These are phyloP conservation scores for Magnusiomyces ingens DNA, from an alignment of 1,139 yeast species.

Conservation along the genomic window DNA sequence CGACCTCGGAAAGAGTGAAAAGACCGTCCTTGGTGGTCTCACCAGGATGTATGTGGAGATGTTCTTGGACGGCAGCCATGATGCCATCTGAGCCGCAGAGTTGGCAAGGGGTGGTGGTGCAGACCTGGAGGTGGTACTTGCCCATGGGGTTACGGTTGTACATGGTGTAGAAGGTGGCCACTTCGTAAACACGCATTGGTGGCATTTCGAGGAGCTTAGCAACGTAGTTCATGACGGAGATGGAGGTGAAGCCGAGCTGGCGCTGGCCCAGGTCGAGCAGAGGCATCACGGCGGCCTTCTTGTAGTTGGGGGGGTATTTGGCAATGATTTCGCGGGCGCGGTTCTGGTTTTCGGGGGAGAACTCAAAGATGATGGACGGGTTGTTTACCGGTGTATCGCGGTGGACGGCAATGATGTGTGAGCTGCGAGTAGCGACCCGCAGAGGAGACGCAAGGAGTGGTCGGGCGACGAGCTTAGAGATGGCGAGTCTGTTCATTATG, in stretches of 20 bases:
- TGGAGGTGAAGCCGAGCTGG: constrained; percentile 80
- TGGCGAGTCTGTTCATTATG: too few relatives aligned
- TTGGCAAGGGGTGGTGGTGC: constrained; percentile 90
- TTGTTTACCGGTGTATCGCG: constrained; percentile 67
- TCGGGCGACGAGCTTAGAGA: too few relatives aligned
- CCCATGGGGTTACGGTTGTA: constrained; percentile 86
- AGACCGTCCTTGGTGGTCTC: constrained; percentile 70
- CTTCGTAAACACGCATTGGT: constrained; percentile 92
- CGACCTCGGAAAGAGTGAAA: constrained; percentile 82
- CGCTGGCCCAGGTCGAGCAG: constrained; percentile 82
- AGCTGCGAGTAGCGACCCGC: constrained; percentile 5
- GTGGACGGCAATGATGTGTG: constrained; percentile 54
- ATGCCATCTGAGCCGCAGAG: constrained; percentile 76
- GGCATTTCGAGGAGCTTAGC: constrained; percentile 84
- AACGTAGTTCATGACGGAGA: constrained; percentile 88
- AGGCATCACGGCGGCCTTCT: constrained; percentile 87
- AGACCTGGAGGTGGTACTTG: constrained; percentile 74
- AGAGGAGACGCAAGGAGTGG: too few relatives aligned
- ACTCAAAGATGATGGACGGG: constrained; percentile 64
- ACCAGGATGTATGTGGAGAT: constrained; percentile 65
- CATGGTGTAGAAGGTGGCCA: constrained; percentile 91
- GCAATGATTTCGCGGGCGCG: constrained; percentile 69
- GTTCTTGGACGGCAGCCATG: constrained; percentile 59
- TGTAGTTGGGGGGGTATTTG: constrained; percentile 80
- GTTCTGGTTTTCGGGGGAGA: constrained; percentile 57